phyloP scores from a whole-genome alignment of 129 eudicot genomes.

The Silybum marianum region DNA sequence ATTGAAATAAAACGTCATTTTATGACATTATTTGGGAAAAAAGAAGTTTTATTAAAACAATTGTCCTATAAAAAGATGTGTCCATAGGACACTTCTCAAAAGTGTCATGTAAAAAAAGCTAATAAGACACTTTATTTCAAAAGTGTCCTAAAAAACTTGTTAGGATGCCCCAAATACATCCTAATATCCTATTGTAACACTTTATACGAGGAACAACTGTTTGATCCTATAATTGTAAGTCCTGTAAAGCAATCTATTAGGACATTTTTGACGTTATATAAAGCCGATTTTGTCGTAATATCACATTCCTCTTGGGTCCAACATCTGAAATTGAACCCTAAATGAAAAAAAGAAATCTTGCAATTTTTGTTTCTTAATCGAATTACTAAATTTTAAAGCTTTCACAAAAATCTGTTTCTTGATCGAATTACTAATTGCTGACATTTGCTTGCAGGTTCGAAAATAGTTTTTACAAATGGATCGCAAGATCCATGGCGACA shows the following conservation, averaged over 20 bases:
- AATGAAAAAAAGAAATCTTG: no score
- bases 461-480: slow-evolving; percentile 90
- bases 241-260: not conserved
- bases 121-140: not conserved
- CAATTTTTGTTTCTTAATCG: not conserved
- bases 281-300: not conserved
- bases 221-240: not conserved
- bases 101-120: not conserved
- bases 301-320: not conserved
- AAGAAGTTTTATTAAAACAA: not conserved
- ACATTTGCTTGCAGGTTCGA: slow-evolving; percentile 59
- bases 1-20: not conserved
- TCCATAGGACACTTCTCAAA: not conserved
- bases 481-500: slow-evolving; percentile 99
- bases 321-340: not conserved
- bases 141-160: not conserved
- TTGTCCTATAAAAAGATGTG: not conserved
- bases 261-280: not conserved
- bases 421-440: not conserved
- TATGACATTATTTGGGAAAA: not conserved
- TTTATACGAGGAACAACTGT: not conserved
- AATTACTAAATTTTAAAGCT: no score
- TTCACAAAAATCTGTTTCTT: not conserved
- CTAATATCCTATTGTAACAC: not conserved
- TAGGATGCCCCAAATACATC: not conserved